A percentile compares a stretch with the other conserved stretches of the same genome.
Conservation (phyloP, 176 grass and related monocot genomes). For the Microstegium vimineum region DNA sequence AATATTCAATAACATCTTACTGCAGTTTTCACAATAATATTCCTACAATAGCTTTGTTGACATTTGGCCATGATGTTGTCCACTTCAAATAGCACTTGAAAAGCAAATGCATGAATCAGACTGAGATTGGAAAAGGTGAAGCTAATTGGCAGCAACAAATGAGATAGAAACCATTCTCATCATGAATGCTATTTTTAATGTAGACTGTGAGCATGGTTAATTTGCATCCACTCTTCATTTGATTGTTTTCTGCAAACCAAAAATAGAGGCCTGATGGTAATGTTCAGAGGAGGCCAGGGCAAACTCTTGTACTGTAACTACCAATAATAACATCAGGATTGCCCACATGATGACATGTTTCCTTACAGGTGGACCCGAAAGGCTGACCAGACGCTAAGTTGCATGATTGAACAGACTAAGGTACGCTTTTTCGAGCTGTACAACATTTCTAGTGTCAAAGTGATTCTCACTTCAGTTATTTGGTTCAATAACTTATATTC, state of each 20-base stretch:
- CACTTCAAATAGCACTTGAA: neutral
- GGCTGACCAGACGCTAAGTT: neutral
- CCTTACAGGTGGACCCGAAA: neutral
- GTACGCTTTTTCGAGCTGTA: neutral
- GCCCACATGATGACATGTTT: neutral
- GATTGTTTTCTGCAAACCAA: neutral
- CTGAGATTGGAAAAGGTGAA: neutral
- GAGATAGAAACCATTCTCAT: neutral
- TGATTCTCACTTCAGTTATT: neutral
- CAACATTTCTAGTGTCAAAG: neutral
- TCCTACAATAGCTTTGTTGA: slow-evolving; percentile 1
- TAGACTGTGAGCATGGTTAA: neutral
- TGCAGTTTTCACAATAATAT: slow-evolving; percentile 1
- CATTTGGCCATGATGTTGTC: neutral
- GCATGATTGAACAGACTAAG: slow-evolving; percentile 1
- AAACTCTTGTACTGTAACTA: neutral
- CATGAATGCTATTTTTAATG: neutral
- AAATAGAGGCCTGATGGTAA: neutral
- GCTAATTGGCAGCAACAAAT: neutral
- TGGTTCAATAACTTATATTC: slow-evolving; percentile 5
- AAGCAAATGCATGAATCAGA: slow-evolving; percentile 9
- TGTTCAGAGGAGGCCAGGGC: neutral
- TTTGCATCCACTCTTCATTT: neutral
- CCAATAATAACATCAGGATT: neutral
- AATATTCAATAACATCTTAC: slow-evolving; percentile 1